These are phyloP conservation scores for Coix lacrymajobi DNA, from an alignment of 176 grass and related monocot genomes.

Conservation along the genomic window DNA sequence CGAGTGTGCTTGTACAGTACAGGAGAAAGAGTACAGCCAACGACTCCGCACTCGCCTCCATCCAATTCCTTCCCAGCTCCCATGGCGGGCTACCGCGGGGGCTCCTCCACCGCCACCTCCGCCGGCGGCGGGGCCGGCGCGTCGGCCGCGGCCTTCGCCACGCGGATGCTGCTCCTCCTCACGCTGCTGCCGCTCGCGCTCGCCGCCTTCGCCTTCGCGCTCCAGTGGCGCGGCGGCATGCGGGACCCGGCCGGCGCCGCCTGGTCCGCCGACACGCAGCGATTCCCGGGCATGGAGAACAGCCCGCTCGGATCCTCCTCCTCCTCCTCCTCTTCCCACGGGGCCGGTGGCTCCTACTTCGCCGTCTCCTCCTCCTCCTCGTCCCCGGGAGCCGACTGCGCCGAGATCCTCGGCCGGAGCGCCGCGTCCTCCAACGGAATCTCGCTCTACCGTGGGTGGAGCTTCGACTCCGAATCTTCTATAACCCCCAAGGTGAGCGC, in stretches of 20 bases:
- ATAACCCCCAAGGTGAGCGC: constrained; percentile 54
- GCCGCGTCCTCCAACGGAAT: constrained; percentile 56
- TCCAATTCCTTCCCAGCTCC: background rate
- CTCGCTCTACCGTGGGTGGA: constrained; percentile 81
- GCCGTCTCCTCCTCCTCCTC: constrained; percentile 37
- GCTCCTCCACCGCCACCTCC: constrained; percentile 24
- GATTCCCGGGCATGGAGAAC: constrained; percentile 87
- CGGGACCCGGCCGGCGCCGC: constrained; percentile 58
- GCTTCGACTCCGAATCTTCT: constrained; percentile 59
- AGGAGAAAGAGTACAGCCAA: too few species aligned
- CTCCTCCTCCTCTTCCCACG: constrained; percentile 11
- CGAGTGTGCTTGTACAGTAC: background rate
- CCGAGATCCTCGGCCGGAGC: constrained; percentile 82
- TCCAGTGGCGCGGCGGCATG: constrained; percentile 97
- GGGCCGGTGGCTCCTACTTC: constrained; percentile 35
- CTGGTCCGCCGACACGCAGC: constrained; percentile 80
- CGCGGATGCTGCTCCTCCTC: constrained; percentile 76
- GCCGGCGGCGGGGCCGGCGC: background rate
- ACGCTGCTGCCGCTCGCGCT: constrained; percentile 84
- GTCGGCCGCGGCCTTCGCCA: constrained; percentile 46
- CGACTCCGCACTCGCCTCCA: background rate
- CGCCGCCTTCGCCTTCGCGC: constrained; percentile 86
- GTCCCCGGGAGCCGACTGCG: constrained; percentile 60
- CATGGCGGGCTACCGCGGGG: constrained; percentile 69
- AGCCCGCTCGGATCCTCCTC: constrained; percentile 72